Percentiles rank a stretch among this genome's conserved stretches.
These are phyloP conservation scores for Ustilago bromivora DNA, from an alignment of 1,284 basidiomycete genomes.

Conservation along the genomic window DNA sequence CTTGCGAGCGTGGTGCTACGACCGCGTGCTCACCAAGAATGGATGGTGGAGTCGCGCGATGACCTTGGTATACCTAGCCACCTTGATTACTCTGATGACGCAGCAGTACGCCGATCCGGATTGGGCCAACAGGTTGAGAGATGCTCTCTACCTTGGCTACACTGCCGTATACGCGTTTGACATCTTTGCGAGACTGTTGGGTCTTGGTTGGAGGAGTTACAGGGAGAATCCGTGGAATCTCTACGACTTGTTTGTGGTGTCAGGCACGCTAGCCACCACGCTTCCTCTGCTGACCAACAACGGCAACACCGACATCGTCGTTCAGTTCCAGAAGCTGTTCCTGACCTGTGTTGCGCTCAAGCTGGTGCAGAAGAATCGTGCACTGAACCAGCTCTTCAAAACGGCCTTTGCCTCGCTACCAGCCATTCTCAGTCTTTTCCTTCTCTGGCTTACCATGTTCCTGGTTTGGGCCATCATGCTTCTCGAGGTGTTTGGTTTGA, in stretches of 20 bases:
- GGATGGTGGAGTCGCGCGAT: constrained; percentile 91
- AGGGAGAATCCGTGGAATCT: constrained; percentile 85
- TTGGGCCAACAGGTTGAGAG: constrained; percentile 77
- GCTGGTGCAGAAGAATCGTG: constrained; percentile 88
- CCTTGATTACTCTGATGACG: constrained; percentile 88
- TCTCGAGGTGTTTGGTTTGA: constrained; percentile 92
- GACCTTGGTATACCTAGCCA: constrained; percentile 85
- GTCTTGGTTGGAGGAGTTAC: constrained; percentile 87
- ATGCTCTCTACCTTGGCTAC: constrained; percentile 81
- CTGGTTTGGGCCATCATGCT: constrained; percentile 90
- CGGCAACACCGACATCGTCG: constrained; percentile 56
- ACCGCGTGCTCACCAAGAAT: constrained; percentile 88
- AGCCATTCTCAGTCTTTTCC: constrained; percentile 85
- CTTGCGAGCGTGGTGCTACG: constrained; percentile 88
- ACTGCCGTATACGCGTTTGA: constrained; percentile 83
- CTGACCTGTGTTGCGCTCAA: constrained; percentile 93
- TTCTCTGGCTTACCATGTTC: constrained; percentile 91
- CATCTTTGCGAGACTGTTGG: constrained; percentile 81
- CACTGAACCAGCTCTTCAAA: constrained; percentile 95
- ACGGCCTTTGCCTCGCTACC: constrained; percentile 90
- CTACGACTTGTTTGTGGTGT: constrained; percentile 86
- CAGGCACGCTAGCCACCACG: constrained; percentile 86
- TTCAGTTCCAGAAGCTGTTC: constrained; percentile 92
- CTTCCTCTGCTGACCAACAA: constrained; percentile 72
- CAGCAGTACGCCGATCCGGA: constrained; percentile 78